Percentiles rank a stretch among this genome's conserved stretches.
phyloP scores from a whole-genome alignment of 352 stramenopile genomes.

The Paralagenidium karlingii region DNA sequence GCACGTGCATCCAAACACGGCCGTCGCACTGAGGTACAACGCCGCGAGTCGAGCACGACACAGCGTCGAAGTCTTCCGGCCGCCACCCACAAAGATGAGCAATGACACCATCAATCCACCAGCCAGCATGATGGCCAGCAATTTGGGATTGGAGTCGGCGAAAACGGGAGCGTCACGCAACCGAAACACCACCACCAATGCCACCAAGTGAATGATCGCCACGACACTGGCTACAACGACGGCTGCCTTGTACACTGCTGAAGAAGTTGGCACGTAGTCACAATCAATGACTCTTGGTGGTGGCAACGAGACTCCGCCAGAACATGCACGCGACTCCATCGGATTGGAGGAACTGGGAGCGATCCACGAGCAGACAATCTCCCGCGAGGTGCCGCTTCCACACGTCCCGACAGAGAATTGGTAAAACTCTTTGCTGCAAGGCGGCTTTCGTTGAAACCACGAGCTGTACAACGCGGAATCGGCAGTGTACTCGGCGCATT shows the following conservation, averaged over 20 bases:
- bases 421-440: conserved; percentile 26
- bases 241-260: conserved; percentile 7
- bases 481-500: conserved; percentile 10
- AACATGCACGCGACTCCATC: conserved; percentile 14
- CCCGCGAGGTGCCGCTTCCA: conserved; percentile 9
- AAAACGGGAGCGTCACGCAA: conserved; percentile 27
- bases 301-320: conserved; percentile 1
- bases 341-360: conserved; percentile 7
- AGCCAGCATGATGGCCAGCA: conserved; percentile 34
- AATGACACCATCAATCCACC: conserved; percentile 34
- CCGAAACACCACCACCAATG: conserved; percentile 16
- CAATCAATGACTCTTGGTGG: conserved; percentile 15
- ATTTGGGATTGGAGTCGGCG: conserved; percentile 53
- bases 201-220: conserved; percentile 1
- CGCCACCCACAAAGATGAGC: too few relatives aligned
- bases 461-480: conserved; percentile 11
- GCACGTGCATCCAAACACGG: too few relatives aligned
- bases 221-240: conserved; percentile 9
- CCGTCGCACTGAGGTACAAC: too few relatives aligned
- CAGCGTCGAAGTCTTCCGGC: too few relatives aligned
- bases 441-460: conserved; percentile 17
- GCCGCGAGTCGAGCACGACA: too few relatives aligned
- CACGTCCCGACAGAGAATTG: conserved; percentile 22
- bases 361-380: conserved; percentile 22
- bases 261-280: conserved; percentile 19